phyloP scores from a whole-genome alignment of 129 eudicot genomes.

The Pseudognaphalium luteoalbum region DNA sequence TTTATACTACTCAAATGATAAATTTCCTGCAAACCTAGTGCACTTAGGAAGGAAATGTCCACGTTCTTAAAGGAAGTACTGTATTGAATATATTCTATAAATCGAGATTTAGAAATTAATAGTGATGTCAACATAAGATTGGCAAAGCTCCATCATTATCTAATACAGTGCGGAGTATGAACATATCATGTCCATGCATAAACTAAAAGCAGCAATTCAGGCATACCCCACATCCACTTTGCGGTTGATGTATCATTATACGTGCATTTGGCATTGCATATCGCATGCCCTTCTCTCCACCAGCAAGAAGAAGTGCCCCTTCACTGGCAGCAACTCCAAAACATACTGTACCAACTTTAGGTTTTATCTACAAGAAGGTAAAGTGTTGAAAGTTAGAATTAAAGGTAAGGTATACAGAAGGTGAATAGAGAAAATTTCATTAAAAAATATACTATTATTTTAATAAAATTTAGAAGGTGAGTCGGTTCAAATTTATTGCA shows the following conservation, averaged over 20 bases:
- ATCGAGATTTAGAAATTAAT: background rate
- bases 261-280: conserved; percentile 98
- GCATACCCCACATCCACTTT: conserved; percentile 89
- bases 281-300: conserved; percentile 98
- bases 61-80: background rate
- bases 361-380: conserved; percentile 64
- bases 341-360: conserved; percentile 95
- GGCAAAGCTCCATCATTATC: background rate
- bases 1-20: background rate
- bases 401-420: background rate
- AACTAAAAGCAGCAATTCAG: background rate
- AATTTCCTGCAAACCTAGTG: background rate
- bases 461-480: background rate
- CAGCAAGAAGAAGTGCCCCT: conserved; percentile 93
- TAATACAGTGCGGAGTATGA: background rate
- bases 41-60: background rate
- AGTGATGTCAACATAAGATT: background rate
- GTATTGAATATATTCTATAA: background rate
- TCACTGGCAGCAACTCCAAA: conserved; percentile 94
- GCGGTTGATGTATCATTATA: conserved; percentile 94
- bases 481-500: conserved; percentile 12
- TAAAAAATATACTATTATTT: background rate
- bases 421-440: background rate
- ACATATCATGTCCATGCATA: conserved; percentile 13
- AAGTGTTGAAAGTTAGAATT: background rate